Evolutionary conservation across 441 rosid genomes (phyloP).

Genomic region (Pelargonium cotyledonis): DNA sequence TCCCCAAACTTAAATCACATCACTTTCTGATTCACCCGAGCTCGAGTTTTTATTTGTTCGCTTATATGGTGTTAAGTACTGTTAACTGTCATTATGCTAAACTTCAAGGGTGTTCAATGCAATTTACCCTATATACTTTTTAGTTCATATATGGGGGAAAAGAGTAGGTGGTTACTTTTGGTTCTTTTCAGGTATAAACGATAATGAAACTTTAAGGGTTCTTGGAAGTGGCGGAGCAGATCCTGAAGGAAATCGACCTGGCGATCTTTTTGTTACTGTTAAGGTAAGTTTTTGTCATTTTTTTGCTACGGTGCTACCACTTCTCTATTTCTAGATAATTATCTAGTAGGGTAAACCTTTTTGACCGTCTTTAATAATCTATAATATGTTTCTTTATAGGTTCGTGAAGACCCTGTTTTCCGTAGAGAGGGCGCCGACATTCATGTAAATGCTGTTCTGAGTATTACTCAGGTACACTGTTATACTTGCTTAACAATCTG

Average conservation of each 20-base stretch:
- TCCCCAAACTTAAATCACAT: background rate
- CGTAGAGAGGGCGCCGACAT: conserved; percentile 90
- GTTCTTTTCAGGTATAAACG: conserved; percentile 63
- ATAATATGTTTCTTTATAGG: conserved; percentile 34
- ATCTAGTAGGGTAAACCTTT: background rate
- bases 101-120: background rate
- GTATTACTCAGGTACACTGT: conserved; percentile 69
- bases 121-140: background rate
- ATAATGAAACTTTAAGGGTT: conserved; percentile 66
- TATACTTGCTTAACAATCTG: background rate
- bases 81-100: background rate
- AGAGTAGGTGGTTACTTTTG: background rate
- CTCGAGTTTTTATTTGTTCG: no score
- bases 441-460: conserved; percentile 79
- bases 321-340: background rate
- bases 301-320: background rate
- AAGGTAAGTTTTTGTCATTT: conserved; percentile 40
- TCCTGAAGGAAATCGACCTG: conserved; percentile 92
- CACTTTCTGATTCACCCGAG: no score
- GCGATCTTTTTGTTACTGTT: conserved; percentile 77
- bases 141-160: background rate
- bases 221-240: conserved; percentile 87
- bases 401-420: conserved; percentile 91
- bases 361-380: background rate
- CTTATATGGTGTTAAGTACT: no score